phyloP scores from a whole-genome alignment of 2,329 filamentous ascomycete species.

The Chlorencoelia australis region DNA sequence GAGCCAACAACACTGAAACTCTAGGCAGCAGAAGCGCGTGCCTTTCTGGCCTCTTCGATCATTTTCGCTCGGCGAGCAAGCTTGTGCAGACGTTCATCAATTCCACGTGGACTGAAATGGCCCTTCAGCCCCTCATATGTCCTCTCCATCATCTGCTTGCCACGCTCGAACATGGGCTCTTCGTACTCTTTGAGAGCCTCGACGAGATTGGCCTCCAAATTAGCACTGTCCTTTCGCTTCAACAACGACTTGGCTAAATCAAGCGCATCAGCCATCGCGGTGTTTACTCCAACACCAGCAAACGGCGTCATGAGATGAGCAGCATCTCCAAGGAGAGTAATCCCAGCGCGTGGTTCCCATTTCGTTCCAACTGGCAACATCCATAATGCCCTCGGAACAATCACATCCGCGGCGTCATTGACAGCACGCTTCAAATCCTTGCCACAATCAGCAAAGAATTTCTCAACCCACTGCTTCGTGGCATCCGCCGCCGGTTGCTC shows the following conservation, averaged over 20 bases:
- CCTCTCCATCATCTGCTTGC: conserved; percentile 13
- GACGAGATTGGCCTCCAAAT: conserved; percentile 4
- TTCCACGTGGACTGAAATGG: conserved; percentile 16
- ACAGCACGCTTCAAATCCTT: conserved; percentile 16
- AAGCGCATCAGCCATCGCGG: conserved; percentile 36
- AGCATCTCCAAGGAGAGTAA: conserved; percentile 40
- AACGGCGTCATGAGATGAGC: conserved; percentile 40
- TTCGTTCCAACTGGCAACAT: conserved; percentile 28
- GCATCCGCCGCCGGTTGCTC: conserved; percentile 6
- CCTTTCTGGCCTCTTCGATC: neutral
- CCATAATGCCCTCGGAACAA: conserved; percentile 14
- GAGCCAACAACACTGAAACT: no score
- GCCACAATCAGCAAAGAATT: conserved; percentile 14
- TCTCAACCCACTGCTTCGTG: conserved; percentile 8
- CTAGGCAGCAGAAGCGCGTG: no score
- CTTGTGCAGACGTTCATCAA: conserved; percentile 1
- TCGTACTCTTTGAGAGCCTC: conserved; percentile 16
- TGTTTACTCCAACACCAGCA: conserved; percentile 39
- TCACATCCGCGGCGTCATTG: conserved; percentile 8
- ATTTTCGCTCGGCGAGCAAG: neutral
- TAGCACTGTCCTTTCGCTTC: conserved; percentile 7
- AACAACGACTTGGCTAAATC: conserved; percentile 30
- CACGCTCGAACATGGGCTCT: conserved; percentile 15
- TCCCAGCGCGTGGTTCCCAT: conserved; percentile 26
- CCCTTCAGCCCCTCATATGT: conserved; percentile 11